These are phyloP conservation scores for Solanum virginianum DNA, from an alignment of 257 asterid genomes.

Conservation along the genomic window DNA sequence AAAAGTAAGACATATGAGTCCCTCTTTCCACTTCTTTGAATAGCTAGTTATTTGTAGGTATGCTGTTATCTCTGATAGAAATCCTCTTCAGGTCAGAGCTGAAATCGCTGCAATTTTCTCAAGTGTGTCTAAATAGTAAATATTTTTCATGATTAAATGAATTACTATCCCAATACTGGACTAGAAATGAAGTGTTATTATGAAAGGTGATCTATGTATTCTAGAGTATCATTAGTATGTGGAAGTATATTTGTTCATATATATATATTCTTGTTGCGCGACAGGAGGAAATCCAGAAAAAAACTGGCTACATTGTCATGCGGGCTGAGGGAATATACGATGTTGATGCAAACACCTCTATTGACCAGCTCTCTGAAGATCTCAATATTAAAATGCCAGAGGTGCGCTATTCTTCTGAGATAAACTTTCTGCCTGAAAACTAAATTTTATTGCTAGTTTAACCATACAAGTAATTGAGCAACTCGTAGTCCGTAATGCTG, in stretches of 20 bases:
- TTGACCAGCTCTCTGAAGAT: conserved; percentile 94
- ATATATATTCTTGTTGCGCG: conserved; percentile 1
- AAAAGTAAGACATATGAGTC: conserved; percentile 40
- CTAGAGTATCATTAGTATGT: not conserved
- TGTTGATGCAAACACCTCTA: conserved; percentile 96
- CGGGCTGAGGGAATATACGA: conserved; percentile 93
- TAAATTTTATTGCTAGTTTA: not conserved
- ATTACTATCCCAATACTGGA: not conserved
- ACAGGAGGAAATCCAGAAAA: conserved; percentile 98
- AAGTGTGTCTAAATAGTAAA: not conserved
- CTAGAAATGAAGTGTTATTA: not conserved
- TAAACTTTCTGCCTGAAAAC: not conserved
- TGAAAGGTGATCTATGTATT: not conserved
- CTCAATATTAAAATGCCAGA: conserved; percentile 91
- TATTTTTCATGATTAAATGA: not conserved
- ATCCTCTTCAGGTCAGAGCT: not conserved
- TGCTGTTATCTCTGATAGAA: not conserved
- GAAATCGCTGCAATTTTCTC: not conserved
- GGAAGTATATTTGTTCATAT: not conserved
- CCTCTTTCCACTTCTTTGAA: not conserved
- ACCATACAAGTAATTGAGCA: not conserved
- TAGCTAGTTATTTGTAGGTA: not conserved
- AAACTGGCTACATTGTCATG: conserved; percentile 94
- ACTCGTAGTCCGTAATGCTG: not conserved
- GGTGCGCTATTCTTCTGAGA: conserved; percentile 25